phyloP scores from a whole-genome alignment of 192 early-diverging fungal species.

The Kickxella alabastrina region DNA sequence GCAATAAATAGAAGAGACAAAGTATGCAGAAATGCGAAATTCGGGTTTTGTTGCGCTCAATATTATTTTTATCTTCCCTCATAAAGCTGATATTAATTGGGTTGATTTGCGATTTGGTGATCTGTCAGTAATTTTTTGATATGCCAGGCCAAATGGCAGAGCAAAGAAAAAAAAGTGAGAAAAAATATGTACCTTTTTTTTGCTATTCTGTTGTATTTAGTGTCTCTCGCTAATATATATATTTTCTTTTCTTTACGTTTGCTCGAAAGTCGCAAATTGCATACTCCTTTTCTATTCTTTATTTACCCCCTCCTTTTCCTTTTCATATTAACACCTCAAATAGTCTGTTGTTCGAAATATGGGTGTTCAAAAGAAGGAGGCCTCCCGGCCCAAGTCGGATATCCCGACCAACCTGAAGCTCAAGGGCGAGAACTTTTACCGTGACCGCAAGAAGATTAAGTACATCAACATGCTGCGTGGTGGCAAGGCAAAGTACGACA shows the following conservation, averaged over 20 bases:
- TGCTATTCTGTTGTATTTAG: background rate
- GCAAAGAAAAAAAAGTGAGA: no score
- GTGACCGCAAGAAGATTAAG: constrained; percentile 91
- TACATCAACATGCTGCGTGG: constrained; percentile 92
- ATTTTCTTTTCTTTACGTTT: background rate
- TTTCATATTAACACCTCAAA: background rate
- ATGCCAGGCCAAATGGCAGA: no score
- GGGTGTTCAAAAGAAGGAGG: constrained; percentile 53
- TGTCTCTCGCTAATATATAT: no score
- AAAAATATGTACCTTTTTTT: background rate
- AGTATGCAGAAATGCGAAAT: background rate
- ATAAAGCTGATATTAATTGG: no score
- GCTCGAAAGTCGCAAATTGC: background rate
- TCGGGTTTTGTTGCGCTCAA: no score
- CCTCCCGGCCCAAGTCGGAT: constrained; percentile 31
- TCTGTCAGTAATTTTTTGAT: background rate
- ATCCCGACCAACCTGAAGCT: constrained; percentile 68
- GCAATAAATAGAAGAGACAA: background rate
- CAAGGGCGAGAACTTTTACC: constrained; percentile 99
- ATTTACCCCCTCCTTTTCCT: background rate
- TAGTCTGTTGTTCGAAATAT: no score
- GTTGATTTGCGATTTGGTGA: no score
- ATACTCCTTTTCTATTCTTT: background rate
- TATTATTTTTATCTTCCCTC: no score
- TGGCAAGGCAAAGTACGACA: constrained; percentile 76